A percentile compares a stretch with the other conserved stretches of the same genome.
Evolutionary conservation across 2,329 filamentous ascomycete species (phyloP).

Genomic region (Zalaria obscura): DNA sequence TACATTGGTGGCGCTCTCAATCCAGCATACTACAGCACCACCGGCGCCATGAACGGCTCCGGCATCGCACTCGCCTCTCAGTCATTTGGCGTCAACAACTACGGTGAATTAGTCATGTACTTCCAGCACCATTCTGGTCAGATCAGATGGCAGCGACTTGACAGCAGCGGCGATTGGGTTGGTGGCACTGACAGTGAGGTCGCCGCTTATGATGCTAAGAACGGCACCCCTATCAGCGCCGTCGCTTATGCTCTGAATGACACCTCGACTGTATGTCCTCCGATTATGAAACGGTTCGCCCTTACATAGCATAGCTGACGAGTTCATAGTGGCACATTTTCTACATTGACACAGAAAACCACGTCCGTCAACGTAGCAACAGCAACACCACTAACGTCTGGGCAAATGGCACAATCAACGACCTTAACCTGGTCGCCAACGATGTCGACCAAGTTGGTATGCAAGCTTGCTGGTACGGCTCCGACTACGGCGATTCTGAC

Average conservation of each 20-base stretch:
- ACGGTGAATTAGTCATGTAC: slow-evolving; percentile 27
- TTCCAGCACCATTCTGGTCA: slow-evolving; percentile 30
- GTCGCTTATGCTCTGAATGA: slow-evolving; percentile 25
- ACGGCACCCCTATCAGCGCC: slow-evolving; percentile 26
- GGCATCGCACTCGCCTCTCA: slow-evolving; percentile 31
- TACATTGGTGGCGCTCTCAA: slow-evolving; percentile 25
- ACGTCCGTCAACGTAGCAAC: slow-evolving; percentile 23
- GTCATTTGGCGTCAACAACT: slow-evolving; percentile 16
- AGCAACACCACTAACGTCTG: slow-evolving; percentile 19
- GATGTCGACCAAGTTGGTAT: slow-evolving; percentile 20
- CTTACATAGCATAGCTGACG: slow-evolving; percentile 1
- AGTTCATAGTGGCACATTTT: slow-evolving; percentile 22
- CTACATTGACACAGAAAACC: slow-evolving; percentile 26
- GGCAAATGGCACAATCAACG: slow-evolving; percentile 21
- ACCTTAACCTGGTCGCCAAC: slow-evolving; percentile 15
- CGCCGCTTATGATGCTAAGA: slow-evolving; percentile 28
- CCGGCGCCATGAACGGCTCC: slow-evolving; percentile 32
- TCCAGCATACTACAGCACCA: slow-evolving; percentile 22
- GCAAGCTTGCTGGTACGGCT: slow-evolving; percentile 24
- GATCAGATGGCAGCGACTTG: slow-evolving; percentile 26
- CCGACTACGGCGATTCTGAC: slow-evolving; percentile 22
- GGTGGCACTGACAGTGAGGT: slow-evolving; percentile 24
- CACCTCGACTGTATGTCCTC: slow-evolving; percentile 18
- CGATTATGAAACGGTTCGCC: background rate
- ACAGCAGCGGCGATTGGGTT: slow-evolving; percentile 20